Evolutionary conservation across 805 yeast species (phyloP), one percentile per base, ranked within the genome.

Genomic region (Kuraishia molischiana): DNA sequence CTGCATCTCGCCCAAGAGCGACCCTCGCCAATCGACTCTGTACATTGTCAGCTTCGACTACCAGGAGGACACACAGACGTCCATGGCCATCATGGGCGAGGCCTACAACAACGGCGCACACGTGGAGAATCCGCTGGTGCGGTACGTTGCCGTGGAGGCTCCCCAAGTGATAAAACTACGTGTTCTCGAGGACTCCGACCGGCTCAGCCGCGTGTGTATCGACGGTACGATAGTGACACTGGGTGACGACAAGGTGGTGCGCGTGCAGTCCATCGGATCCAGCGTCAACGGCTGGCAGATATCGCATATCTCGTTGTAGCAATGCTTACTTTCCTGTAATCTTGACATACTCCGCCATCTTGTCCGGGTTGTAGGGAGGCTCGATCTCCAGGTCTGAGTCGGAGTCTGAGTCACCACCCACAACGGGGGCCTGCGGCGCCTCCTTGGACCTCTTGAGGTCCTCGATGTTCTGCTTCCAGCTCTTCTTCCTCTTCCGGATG

Each of bases 91-190:
- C 14, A 72, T 82, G 74, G 53, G 46, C 24, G 56, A 69, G 40
- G 86, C 69, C 2, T 83, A 81, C 50, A 53, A 72, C 36, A 47
- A 66, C 14, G 85, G 85, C 1, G 43, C 44, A 4, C 90, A 83
- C 49, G 51, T 76, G 1, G 35, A 56, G 1, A 71, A 76, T 48
- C 49, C 55, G 0, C 52, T 61, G 19, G 85, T 80, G 4, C 46
- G 48, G 4, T 81, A 82, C 50, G 40, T 54, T 19, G 41, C 49
- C 21, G 46, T 73, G 8, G 42, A 37, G 4, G 36, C 43, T 4
- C 44, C 40, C 4, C 38, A 41, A 13, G 35, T 19, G 22, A 45
- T 45, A 29, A 46, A 14, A 33, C 38, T 61, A 9, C 35, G 42
- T 21, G 49, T 69, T 6, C 39, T 51, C 1, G 54, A 50, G 4